These are phyloP conservation scores for Fragilariopsis cylindrus DNA, from an alignment of 108 stramenopile species.

Conservation along the genomic window DNA sequence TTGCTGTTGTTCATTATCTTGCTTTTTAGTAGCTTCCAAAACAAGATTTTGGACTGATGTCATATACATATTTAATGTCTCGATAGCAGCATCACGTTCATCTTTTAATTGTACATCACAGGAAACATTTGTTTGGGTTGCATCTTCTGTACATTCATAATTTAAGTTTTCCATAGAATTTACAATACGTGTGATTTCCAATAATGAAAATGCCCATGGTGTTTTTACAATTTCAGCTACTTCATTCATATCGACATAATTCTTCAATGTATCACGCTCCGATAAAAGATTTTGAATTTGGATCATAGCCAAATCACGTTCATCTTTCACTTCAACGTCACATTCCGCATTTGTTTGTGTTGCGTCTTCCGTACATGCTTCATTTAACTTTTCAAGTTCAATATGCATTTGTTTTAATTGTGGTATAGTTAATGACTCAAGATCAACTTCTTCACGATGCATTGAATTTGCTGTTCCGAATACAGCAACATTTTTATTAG, in stretches of 20 bases:
- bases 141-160: constrained; percentile 21
- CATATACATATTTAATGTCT: constrained; percentile 3
- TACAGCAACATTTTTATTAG: constrained; percentile 1
- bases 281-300: constrained; percentile 1
- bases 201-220: background rate
- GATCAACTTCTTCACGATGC: constrained; percentile 12
- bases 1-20: no score
- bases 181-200: background rate
- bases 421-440: constrained; percentile 5
- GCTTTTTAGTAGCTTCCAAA: no score
- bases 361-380: constrained; percentile 16
- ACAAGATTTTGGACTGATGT: background rate
- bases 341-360: constrained; percentile 21
- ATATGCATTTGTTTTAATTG: constrained; percentile 9
- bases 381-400: constrained; percentile 5
- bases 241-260: constrained; percentile 4
- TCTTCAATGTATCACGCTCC: background rate
- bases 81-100: constrained; percentile 8
- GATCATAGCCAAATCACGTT: constrained; percentile 10
- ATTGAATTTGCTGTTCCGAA: background rate
- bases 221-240: background rate
- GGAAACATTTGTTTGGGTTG: constrained; percentile 10
- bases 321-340: constrained; percentile 16
- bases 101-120: constrained; percentile 20
- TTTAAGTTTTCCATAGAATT: background rate